These are phyloP conservation scores for Trichosporon inkin DNA, from an alignment of 1,284 basidiomycete species.

Conservation along the genomic window DNA sequence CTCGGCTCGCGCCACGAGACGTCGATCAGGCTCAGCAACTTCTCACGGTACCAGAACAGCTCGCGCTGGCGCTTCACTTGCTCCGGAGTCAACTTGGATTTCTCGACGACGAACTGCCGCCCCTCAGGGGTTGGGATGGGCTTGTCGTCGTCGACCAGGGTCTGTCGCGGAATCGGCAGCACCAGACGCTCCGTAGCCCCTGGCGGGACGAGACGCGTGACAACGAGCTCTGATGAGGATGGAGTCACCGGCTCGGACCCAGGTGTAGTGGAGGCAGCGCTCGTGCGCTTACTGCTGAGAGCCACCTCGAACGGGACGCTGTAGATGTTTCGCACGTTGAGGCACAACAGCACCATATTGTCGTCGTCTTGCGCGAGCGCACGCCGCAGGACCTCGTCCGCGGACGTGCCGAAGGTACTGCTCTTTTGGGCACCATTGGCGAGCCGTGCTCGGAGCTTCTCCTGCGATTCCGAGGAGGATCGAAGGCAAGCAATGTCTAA, in stretches of 20 bases:
- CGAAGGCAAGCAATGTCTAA: conserved; percentile 66
- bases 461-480: background rate
- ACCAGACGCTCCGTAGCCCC: conserved; percentile 76
- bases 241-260: background rate
- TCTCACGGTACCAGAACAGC: conserved; percentile 91
- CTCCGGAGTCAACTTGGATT: conserved; percentile 59
- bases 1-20: conserved; percentile 82
- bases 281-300: conserved; percentile 55
- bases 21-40: conserved; percentile 64
- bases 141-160: conserved; percentile 59
- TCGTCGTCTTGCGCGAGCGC: conserved; percentile 55
- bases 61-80: conserved; percentile 65
- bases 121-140: conserved; percentile 79
- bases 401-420: conserved; percentile 23
- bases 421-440: conserved; percentile 3
- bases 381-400: conserved; percentile 34
- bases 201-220: conserved; percentile 67
- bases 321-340: conserved; percentile 85
- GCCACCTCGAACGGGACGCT: conserved; percentile 81
- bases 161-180: conserved; percentile 68
- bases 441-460: conserved; percentile 5
- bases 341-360: conserved; percentile 74
- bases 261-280: background rate
- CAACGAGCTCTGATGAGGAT: conserved; percentile 42
- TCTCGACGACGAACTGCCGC: conserved; percentile 86